Base-by-base conservation (phyloP, 345 rosid species). In the Raphanus raphanistrum region DNA sequence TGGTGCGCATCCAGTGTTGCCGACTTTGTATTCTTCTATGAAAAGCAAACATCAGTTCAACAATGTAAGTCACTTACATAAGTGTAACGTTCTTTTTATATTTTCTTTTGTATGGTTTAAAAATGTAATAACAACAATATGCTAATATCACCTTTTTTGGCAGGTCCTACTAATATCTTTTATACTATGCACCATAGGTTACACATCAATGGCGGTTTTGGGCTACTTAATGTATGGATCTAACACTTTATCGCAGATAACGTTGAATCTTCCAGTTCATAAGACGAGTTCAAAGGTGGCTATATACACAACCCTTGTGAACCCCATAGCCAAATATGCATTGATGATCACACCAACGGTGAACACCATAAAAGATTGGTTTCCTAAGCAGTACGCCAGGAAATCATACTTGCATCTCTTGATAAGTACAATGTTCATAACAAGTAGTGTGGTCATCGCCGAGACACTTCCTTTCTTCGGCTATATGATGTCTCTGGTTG, bases 11-110 rank as follows among this genome's bases (percentile, higher is more conserved):
- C 75, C 84, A 0, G 62, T 78, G 21, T 80, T 87, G 58, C 89
- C 91, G 63, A 79, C 83, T 33, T 63, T 87, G 71, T 87, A 84
- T 72, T 65, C 35, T n/a, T 87, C 88, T 9, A 86, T 83, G 84
- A 82, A 57, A 73, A 76, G 80, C 45, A 83, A 84, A 61, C 81
- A 17, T 17, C 87, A 81, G 36, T 87, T 85, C 68, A 38, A 85
- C 27, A 81, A 63, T 77, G 86, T 84, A 65, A 80, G 78, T 74
- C 70, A 25, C 21, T 68, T 79, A 21, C n/a, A 52, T 59, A 21
- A 31, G 43, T 17, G 3, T 58, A 8, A 33, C 17, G 10, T 43
- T 26, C 52, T 60, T 74, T n/a, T 74, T n/a, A 21, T 41, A 13
- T 17, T 54, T 57, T 9, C 7, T 32, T 58, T 72, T 29, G n/a